Base-by-base conservation (phyloP, 108 stramenopile genomes). In the Stephanodiscus triporus region DNA sequence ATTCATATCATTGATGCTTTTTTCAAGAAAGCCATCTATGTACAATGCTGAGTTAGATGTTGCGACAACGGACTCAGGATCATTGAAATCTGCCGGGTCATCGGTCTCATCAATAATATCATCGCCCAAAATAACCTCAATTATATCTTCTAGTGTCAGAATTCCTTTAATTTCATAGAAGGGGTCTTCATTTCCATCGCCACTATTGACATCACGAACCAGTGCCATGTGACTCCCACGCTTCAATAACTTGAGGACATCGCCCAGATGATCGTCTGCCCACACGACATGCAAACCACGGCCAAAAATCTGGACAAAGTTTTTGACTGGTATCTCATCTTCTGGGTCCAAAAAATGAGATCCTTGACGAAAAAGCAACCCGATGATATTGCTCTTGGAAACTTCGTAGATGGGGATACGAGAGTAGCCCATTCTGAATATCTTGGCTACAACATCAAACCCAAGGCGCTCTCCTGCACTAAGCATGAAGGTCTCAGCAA, bases 31-130 rank as follows among this genome's bases (percentile, higher is more conserved):
- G 32, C 79, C 68, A 27, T 53, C 73, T 2, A 74, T 80, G 59
- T 70, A 78, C 1, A 45, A 67, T 29, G 63, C 79, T n/a, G 70
- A 43, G 24, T 89, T 81, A 66, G 84, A 86, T 23, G 63, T 71
- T 62, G 54, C 47, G 65, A 42, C 87, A 71, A 20, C 78, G 72
- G 27, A 92, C 78, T 68, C 83, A 24, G 82, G 66, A 47, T 91
- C 84, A 38, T 81, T 80, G 29, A 78, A 85, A 66, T 94, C 93
- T 7, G 87, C 88, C 66, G 86, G 86, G 36, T 78, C 91, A 77
- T 99, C 99, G 9, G 95, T 97, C 76, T 99, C 99, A 67, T 99
- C 99, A 13, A 98, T 95, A 68, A 99, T 98, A 63, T 97, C 95
- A 58, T 97, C 97, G 19, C 98, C 98, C 49, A 99, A 66, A 66